phyloP scores from a whole-genome alignment of 805 yeast species.

The Candida pseudofarinosa region DNA sequence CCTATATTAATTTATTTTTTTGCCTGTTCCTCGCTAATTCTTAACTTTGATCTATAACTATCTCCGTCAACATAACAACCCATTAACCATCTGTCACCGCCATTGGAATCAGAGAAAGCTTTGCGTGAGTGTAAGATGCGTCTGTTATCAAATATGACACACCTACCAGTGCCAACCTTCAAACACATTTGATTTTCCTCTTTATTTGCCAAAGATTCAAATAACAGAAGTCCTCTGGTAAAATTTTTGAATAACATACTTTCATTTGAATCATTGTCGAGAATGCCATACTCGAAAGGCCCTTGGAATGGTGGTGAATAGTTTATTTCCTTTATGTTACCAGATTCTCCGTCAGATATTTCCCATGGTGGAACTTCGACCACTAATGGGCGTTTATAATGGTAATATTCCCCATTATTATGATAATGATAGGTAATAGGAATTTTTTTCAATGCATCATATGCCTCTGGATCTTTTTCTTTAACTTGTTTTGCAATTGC shows the following conservation, averaged over 20 bases:
- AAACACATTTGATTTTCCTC: slow-evolving; percentile 52
- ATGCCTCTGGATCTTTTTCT: slow-evolving; percentile 57
- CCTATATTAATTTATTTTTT: background rate
- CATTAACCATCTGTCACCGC: slow-evolving; percentile 64
- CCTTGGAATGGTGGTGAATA: slow-evolving; percentile 85
- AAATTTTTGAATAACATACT: slow-evolving; percentile 49
- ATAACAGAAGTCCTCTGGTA: slow-evolving; percentile 52
- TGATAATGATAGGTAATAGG: slow-evolving; percentile 70
- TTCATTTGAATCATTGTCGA: slow-evolving; percentile 24
- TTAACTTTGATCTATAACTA: slow-evolving; percentile 57
- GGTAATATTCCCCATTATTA: slow-evolving; percentile 58
- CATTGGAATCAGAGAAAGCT: slow-evolving; percentile 37
- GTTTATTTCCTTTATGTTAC: slow-evolving; percentile 51
- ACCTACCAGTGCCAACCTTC: slow-evolving; percentile 54
- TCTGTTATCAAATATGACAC: slow-evolving; percentile 69
- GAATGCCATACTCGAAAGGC: slow-evolving; percentile 61
- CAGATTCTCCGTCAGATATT: slow-evolving; percentile 11
- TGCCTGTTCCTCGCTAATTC: slow-evolving; percentile 19
- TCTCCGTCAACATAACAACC: slow-evolving; percentile 76
- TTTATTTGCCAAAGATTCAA: slow-evolving; percentile 54
- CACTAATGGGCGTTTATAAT: slow-evolving; percentile 57
- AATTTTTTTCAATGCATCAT: slow-evolving; percentile 53
- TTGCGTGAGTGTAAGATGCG: slow-evolving; percentile 64
- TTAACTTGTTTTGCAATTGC: slow-evolving; percentile 57
- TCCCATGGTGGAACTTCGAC: slow-evolving; percentile 42